Conservation (phyloP, 306 rosid genomes). For the Rubus idaeus region DNA sequence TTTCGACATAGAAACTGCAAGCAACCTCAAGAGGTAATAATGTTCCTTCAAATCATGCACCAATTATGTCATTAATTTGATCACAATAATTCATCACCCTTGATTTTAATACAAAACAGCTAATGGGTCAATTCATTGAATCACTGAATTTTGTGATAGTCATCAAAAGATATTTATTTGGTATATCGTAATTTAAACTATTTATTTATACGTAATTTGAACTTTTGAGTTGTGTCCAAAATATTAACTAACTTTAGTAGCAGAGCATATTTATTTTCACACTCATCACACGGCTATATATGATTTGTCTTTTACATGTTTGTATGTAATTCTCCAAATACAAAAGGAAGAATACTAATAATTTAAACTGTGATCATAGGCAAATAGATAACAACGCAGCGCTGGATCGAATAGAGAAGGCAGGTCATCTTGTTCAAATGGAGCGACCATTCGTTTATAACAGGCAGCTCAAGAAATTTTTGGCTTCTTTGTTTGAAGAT, state of each 20-base stretch:
- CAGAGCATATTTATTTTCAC: too few species aligned
- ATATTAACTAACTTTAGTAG: too few species aligned
- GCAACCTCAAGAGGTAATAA: conserved; percentile 16
- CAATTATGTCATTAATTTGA: neutral
- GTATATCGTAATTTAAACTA: too few species aligned
- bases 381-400: conserved; percentile 19
- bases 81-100: neutral
- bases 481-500: conserved; percentile 12
- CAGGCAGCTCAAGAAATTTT: conserved; percentile 19
- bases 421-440: conserved; percentile 28
- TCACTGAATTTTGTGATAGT: neutral
- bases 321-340: neutral
- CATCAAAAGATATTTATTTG: too few species aligned
- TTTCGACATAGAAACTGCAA: conserved; percentile 24
- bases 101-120: neutral
- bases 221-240: too few species aligned
- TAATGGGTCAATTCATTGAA: neutral
- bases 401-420: conserved; percentile 21
- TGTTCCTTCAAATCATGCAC: neutral
- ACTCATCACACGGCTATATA: too few species aligned
- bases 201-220: too few species aligned
- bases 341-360: neutral
- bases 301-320: neutral
- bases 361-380: conserved; percentile 6
- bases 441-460: conserved; percentile 28